Base-by-base conservation (phyloP, 257 asterid genomes). In the Orobanche coerulescens region DNA sequence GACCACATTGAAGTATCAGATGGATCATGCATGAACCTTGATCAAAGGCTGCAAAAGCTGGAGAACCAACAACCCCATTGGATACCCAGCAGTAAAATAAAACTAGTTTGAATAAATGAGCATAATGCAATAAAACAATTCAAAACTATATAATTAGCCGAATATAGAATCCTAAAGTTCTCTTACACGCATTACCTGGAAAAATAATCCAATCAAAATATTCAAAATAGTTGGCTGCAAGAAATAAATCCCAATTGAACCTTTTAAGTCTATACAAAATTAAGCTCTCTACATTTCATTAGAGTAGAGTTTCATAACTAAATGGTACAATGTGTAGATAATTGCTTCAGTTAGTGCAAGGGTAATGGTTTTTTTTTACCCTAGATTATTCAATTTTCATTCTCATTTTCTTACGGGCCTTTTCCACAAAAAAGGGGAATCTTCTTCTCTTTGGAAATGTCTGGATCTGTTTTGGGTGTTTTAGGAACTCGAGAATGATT, bases 31-130 rank as follows among this genome's bases (percentile, higher is more conserved):
- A 64, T 77, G 49, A 76, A 93, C 99, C 99, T 84, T 93, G 97
- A 84, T 93, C 97, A 46, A 73, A 93, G 64, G 99, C 99, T 22
- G 99, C 99, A 83, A 93, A 93, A 66, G 99, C 97, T 67, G 99
- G 99, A 63, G 99, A 93, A 59, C 99, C 99, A 66, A 89, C 92
- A 11, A 93, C 90, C 42, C 99, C 97, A 52, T 93, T 93, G 49
- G 97, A 82, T 58, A 93, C 95, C 99, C 99, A 93, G 61, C 99
- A 89, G 84, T 39, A 76, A 58, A 66, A 63, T 64, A 55, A 73
- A 25, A 31, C 66, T 31, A 46, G 51, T 36, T 47, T 70, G 4
- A 72, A 24, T 47, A 37, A 25, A 62, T 11, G 30, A 40, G 36
- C 31, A 50, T 43, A 19, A 73, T 54, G 56, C 43, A 54, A 28